A percentile compares a stretch with the other conserved stretches of the same genome.
These are phyloP conservation scores for Monosporascus sp. DNA, from an alignment of 2,329 filamentous ascomycete species.

Conservation along the genomic window DNA sequence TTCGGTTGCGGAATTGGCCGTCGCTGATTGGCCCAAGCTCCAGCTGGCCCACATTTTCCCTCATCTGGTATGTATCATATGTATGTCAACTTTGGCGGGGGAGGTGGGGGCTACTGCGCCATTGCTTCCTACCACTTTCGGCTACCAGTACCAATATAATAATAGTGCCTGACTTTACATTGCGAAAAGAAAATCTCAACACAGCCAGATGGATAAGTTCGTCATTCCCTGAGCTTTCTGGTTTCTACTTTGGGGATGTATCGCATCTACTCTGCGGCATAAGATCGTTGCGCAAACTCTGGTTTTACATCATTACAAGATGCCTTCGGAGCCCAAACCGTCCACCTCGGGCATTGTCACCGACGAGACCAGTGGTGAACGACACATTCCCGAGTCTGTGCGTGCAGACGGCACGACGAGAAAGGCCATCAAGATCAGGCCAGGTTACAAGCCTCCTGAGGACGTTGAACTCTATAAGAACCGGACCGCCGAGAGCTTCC, in stretches of 20 bases:
- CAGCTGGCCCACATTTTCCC: conserved; percentile 7
- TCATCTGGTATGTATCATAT: background rate
- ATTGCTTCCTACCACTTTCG: background rate
- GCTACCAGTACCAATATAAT: no score
- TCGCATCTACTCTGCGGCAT: no score
- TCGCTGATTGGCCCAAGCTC: conserved; percentile 32
- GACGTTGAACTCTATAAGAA: conserved; percentile 97
- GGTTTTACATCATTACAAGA: conserved; percentile 19
- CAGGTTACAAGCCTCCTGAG: conserved; percentile 89
- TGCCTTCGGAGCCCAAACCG: conserved; percentile 44
- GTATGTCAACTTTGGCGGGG: background rate
- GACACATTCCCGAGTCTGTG: conserved; percentile 81
- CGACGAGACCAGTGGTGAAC: conserved; percentile 69
- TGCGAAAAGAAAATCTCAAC: no score
- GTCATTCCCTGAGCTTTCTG: no score
- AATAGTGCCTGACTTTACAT: no score
- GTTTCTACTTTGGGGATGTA: no score
- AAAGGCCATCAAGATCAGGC: conserved; percentile 88
- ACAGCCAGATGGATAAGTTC: no score
- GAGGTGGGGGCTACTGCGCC: background rate
- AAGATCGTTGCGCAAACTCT: conserved; percentile 1
- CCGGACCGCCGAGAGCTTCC: conserved; percentile 78
- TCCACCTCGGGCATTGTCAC: conserved; percentile 71
- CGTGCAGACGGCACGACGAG: conserved; percentile 87
- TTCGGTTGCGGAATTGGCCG: conserved; percentile 19